Evolutionary conservation across 1,284 basidiomycete species (phyloP).

Genomic region (Puccinia polysora): DNA sequence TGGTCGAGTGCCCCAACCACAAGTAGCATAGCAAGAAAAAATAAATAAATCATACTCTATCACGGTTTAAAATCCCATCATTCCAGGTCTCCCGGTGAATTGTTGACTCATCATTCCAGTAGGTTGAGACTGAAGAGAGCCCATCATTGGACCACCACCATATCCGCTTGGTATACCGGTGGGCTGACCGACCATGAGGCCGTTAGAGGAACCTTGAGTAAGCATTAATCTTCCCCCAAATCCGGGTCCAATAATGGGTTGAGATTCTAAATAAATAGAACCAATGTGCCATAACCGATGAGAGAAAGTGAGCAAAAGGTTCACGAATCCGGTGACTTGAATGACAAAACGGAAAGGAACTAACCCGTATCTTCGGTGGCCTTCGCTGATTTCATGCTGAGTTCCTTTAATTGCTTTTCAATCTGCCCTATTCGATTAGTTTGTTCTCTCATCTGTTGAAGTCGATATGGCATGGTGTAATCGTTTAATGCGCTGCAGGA

Average conservation of each 20-base stretch:
- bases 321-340: no score
- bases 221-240: slow-evolving; percentile 46
- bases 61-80: slow-evolving; percentile 29
- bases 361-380: slow-evolving; percentile 68
- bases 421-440: slow-evolving; percentile 62
- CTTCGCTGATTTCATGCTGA: slow-evolving; percentile 71
- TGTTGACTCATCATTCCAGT: slow-evolving; percentile 25
- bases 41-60: neutral
- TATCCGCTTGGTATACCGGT: slow-evolving; percentile 26
- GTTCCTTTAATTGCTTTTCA: slow-evolving; percentile 77
- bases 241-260: slow-evolving; percentile 60
- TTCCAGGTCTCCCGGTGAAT: slow-evolving; percentile 34
- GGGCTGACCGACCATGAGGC: slow-evolving; percentile 42
- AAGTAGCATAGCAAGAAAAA: no score
- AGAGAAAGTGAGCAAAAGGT: no score
- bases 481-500: slow-evolving; percentile 44
- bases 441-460: slow-evolving; percentile 46
- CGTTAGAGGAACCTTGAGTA: slow-evolving; percentile 45
- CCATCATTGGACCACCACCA: slow-evolving; percentile 42
- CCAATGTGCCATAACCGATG: neutral
- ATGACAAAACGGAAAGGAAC: slow-evolving; percentile 18
- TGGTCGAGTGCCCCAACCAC: no score
- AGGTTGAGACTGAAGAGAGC: slow-evolving; percentile 30
- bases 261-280: slow-evolving; percentile 59
- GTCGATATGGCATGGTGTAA: slow-evolving; percentile 47